Evolutionary conservation across 2,329 filamentous ascomycete species (phyloP), one percentile per base, ranked within the genome.

Genomic region (Thielaviopsis punctulata): DNA sequence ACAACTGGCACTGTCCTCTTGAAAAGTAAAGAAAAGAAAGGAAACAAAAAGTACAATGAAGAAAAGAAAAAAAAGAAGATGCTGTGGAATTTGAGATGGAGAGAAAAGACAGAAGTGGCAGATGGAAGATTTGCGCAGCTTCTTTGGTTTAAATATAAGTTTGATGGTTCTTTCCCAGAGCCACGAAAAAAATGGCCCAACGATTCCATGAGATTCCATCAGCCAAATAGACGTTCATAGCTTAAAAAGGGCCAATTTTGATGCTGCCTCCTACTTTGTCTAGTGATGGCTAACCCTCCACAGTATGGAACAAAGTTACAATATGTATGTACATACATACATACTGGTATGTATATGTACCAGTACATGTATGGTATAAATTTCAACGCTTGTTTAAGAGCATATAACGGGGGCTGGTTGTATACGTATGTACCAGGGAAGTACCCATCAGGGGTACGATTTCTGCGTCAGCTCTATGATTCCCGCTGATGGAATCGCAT

Each of bases 141-240:
- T 27, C 27, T 30, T 36, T 30, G 18, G 22, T 50, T 54, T 54
- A 54, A 50, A 54, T 54, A 54, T 51, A 24, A 27, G 27, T 45
- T 49, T 45, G 23, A 43, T 45, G 30, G 30, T 23, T 45, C 36
- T 39, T 46, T 51, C 49, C 19, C 25, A 27, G 5, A 27, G 25
- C 10, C 25, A 27, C 25, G 25, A 27, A 27, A 27, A 27, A 39
- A 23, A 52, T 9, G 30, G 36, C 47, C 46, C 39, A 48, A 36
- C 46, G 56, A 57, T 57, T 57, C 56, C 52, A 57, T 54, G 55
- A 54, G 56, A 56, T 57, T 57, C 56, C 53, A 57, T 57, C 50
- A 54, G 47, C 48, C 43, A 50, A 56, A 47, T n/a, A 48, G 45
- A 41, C n/a, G 36, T 19, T 41, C 36, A 41, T 41, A 41, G 36